Conservation (phyloP, 495 filamentous ascomycete species). For the Penicillium ochrochloron region DNA sequence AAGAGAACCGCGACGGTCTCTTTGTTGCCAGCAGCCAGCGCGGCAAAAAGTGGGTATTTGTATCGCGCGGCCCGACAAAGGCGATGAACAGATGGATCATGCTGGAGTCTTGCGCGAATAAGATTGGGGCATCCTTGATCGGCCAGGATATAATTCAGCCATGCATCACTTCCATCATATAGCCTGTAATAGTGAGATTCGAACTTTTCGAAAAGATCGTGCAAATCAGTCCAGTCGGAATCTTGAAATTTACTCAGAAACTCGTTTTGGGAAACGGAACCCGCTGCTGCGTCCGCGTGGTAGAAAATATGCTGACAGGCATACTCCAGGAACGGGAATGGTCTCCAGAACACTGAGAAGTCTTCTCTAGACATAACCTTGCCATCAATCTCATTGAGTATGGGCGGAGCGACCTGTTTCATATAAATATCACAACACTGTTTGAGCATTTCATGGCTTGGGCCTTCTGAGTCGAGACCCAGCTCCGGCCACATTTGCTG, state of each 20-base stretch:
- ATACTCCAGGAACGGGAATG: conserved; percentile 53
- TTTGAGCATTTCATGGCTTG: conserved; percentile 42
- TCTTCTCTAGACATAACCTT: no score
- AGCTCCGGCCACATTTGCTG: conserved; percentile 39
- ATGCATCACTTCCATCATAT: conserved; percentile 14
- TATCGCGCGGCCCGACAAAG: conserved; percentile 37
- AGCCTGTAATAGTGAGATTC: conserved; percentile 37
- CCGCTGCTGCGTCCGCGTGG: conserved; percentile 47
- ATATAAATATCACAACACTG: conserved; percentile 35
- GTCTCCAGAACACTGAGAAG: not conserved
- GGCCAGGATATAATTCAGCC: conserved; percentile 52
- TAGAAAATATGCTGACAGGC: conserved; percentile 45
- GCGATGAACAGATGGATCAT: conserved; percentile 31
- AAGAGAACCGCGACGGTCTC: conserved; percentile 36
- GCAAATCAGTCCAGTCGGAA: conserved; percentile 39
- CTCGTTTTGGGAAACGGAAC: conserved; percentile 37
- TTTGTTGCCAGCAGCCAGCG: conserved; percentile 35
- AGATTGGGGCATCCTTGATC: conserved; percentile 45
- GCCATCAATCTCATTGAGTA: not conserved
- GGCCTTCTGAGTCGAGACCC: conserved; percentile 23
- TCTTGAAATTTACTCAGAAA: conserved; percentile 43
- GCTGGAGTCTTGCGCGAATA: conserved; percentile 32
- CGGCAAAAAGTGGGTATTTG: conserved; percentile 49
- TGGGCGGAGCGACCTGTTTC: not conserved
- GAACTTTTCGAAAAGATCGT: conserved; percentile 44